Conservation (phyloP, 345 rosid species). For the Raphanus raphanistrum region DNA sequence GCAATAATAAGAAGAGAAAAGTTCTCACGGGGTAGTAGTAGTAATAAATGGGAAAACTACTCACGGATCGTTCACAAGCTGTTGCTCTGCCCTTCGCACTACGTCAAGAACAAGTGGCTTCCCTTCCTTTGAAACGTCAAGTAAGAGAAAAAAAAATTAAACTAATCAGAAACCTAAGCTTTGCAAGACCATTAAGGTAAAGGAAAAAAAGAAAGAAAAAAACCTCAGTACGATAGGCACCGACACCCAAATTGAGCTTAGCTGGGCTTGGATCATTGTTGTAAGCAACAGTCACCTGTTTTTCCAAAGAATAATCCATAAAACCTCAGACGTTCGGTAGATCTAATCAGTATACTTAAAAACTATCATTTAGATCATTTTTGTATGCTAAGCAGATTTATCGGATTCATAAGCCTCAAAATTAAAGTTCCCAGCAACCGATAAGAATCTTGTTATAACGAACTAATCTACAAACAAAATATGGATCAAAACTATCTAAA, state of each 20-base stretch:
- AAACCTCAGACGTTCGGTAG: background rate
- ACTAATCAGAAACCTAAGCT: conserved; percentile 9
- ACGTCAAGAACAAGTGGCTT: conserved; percentile 83
- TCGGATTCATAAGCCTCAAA: background rate
- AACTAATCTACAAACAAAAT: background rate
- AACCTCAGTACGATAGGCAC: conserved; percentile 98
- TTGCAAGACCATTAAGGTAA: background rate
- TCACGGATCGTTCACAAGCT: conserved; percentile 72
- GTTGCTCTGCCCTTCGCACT: conserved; percentile 80
- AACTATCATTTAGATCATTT: background rate
- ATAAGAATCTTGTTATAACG: background rate
- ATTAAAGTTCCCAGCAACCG: background rate
- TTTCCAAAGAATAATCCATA: background rate
- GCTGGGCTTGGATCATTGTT: conserved; percentile 88
- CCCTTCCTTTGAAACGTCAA: conserved; percentile 69
- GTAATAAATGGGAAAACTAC: background rate
- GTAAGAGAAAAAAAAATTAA: background rate
- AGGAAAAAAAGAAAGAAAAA: background rate
- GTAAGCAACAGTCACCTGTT: conserved; percentile 82
- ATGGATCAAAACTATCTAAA: background rate
- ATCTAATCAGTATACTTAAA: background rate
- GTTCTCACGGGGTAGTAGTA: background rate
- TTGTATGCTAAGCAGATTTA: background rate
- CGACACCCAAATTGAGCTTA: conserved; percentile 91
- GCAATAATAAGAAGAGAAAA: background rate